A percentile compares a stretch with the other conserved stretches of the same genome.
These are phyloP conservation scores for Argentina anserina DNA, from an alignment of 306 rosid species.

Conservation along the genomic window DNA sequence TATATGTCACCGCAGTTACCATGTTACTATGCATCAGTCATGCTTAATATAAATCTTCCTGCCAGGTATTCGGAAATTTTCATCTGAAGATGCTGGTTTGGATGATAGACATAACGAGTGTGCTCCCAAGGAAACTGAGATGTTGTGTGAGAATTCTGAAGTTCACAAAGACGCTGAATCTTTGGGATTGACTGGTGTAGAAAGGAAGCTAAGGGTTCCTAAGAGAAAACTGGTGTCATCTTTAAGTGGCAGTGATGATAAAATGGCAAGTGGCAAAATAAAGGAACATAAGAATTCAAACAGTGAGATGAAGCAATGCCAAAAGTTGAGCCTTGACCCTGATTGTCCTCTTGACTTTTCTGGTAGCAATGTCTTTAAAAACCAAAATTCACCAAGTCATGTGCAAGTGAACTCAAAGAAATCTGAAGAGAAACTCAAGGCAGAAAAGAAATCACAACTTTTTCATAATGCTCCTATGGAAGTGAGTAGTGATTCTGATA, in stretches of 20 bases:
- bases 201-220: background rate
- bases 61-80: slow-evolving; percentile 13
- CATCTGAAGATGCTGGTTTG: slow-evolving; percentile 8
- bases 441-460: background rate
- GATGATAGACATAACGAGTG: slow-evolving; percentile 22
- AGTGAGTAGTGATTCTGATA: background rate
- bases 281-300: background rate
- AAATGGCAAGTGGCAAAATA: background rate
- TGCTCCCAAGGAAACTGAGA: background rate
- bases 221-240: slow-evolving; percentile 24
- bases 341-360: background rate
- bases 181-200: background rate
- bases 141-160: background rate
- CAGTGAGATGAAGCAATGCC: background rate
- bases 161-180: background rate
- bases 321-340: background rate
- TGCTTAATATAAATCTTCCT: slow-evolving; percentile 1
- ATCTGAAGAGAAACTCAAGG: slow-evolving; percentile 1
- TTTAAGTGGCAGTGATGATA: slow-evolving; percentile 1
- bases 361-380: background rate
- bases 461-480: background rate
- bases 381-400: background rate
- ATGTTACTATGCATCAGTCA: background rate
- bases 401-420: background rate
- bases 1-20: background rate